A percentile compares a stretch with the other conserved stretches of the same genome.
Conservation (phyloP, 257 asterid species). For the Agastache rugosa region DNA sequence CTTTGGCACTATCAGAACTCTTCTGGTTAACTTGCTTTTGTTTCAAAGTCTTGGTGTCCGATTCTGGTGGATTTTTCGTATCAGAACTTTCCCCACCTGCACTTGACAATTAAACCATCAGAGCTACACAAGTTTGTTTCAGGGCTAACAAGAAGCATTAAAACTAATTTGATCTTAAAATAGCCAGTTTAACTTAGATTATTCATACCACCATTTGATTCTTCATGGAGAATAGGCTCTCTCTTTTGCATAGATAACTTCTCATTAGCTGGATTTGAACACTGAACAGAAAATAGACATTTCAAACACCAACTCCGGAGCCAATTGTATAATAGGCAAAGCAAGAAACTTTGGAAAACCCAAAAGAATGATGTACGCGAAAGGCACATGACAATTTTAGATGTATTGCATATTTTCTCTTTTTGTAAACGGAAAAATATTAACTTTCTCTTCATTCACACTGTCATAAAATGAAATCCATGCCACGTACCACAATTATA, state of each 20-base stretch:
- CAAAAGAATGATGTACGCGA: not conserved
- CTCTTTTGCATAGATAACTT: constrained; percentile 33
- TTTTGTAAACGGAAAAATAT: not conserved
- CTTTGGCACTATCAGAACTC: constrained; percentile 2
- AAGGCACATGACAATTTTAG: not conserved
- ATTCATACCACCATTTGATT: constrained; percentile 44
- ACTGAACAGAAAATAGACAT: constrained; percentile 42
- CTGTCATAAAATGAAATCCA: not conserved
- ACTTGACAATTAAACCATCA: constrained; percentile 31
- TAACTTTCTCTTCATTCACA: not conserved
- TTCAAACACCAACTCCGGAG: constrained; percentile 30
- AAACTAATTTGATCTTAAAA: constrained; percentile 12
- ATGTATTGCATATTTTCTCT: not conserved
- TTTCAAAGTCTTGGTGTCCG: constrained; percentile 37
- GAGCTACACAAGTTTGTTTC: constrained; percentile 20
- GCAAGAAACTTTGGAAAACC: not conserved
- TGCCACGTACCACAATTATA: not conserved
- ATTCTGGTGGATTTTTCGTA: constrained; percentile 23
- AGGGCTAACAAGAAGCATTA: constrained; percentile 1
- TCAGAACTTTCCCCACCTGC: constrained; percentile 45
- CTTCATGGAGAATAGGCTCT: constrained; percentile 35
- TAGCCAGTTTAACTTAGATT: not conserved
- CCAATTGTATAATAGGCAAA: not conserved
- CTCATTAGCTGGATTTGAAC: constrained; percentile 44
- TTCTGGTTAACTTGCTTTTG: constrained; percentile 31